Base-by-base conservation (phyloP, 2,329 filamentous ascomycete species). In the Atkinsonella texensis region DNA sequence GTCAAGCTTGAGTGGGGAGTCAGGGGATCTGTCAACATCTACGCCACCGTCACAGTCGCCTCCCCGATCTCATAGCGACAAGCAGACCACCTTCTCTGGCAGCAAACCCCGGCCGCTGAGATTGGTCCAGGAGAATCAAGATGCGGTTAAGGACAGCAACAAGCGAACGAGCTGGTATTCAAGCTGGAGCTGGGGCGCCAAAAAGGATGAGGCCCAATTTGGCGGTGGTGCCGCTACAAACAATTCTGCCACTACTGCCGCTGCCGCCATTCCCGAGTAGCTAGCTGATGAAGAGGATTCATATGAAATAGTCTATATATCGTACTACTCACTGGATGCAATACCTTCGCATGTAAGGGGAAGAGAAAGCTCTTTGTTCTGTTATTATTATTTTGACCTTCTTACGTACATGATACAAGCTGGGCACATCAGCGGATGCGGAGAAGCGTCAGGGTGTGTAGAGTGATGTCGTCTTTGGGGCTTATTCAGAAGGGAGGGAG, bases 101-200 rank as follows among this genome's bases (percentile, higher is more conserved):
- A 81, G 81, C 44, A 93, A 93, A 68, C 83, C 94, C 53, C 79
- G 90, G 38, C 91, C 91, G 7, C 72, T 98, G 57, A 79, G 91
- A 15, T 75, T 98, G 32, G 89, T 97, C 46, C 87, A 93, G 68
- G 88, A 95, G 70, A 84, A 84, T 57, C 66, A 69, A 20, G 77
- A 79, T 48, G 63, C 63, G 2, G 68, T 72, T 54, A 73, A 74
- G 59, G 53, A 54, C 41, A 64, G 69, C 50, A 77, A 76, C 60
- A 84, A 84, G 70, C 71, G 82, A 46, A 71, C 74, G 18, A 84
- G 80, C 65, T 85, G 82, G 82, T 69, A 68, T 54, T 76, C 83
- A 53, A 79, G 79, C 12, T 83, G 80, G 79, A 68, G 65, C 62
- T 73, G 71, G 63, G 64, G 61, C 28, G 56, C 43, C 41, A 75